Base-by-base conservation (phyloP, 805 yeast genomes). In the Metschnikowia lunata region DNA sequence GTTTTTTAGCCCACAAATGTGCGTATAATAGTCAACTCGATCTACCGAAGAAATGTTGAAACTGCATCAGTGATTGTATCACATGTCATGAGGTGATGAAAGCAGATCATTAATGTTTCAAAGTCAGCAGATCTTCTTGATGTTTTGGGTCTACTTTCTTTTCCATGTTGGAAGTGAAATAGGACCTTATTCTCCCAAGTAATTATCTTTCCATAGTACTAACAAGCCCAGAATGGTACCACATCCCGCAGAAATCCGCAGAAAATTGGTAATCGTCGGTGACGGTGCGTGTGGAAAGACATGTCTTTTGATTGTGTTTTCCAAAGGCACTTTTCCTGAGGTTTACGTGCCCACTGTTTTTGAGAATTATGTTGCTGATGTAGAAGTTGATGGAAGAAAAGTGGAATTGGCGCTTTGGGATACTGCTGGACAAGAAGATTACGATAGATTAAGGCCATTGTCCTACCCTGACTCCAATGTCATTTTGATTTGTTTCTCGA, bases 301-400 rank as follows among this genome's bases (percentile, higher is more conserved):
- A 26, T 60, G 63, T 57, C 61, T 60, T 44, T 59, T 60, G 60
- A 60, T 59, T 37, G 64, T 60, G n/a, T 60, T 58, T 46, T 57
- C 62, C 42, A 59, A 59, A 51, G 64, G 64, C 10, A 59, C 63
- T 11, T 60, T 60, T 58, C 64, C 64, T 26, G 63, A 60, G 42
- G 64, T 60, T 7, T 60, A 60, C 49, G 64, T 59, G 13, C 64
- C 64, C 4, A 60, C 64, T n/a, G 98, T 91, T 49, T 91, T 91
- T 61, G 98, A 91, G 67, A 93, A 90, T 75, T 93, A 91, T 68
- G 97, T 91, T 58, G 95, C 97, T 37, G 97, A 89, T 66, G 97
- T 91, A 46, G 74, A 69, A 53, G 96, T 69, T 33, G 75, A 70
- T 47, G 74, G 74, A 34, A 69, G 75, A 66, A 69, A 64, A 50